These are phyloP conservation scores for Diaporthe helianthi DNA, from an alignment of 2,329 filamentous ascomycete species.

Conservation along the genomic window DNA sequence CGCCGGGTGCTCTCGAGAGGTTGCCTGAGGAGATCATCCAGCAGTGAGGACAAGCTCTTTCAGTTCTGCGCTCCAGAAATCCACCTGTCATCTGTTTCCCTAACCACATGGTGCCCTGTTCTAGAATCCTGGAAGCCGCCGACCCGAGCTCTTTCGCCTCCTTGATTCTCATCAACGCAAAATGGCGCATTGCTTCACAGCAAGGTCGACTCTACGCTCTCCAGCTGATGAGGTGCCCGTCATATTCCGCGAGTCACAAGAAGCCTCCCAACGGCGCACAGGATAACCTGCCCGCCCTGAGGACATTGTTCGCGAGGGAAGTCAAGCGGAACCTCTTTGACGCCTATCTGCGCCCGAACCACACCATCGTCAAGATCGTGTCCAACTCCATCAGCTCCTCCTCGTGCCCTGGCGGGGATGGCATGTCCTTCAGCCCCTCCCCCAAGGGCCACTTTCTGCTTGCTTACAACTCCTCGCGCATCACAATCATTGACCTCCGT, in stretches of 20 bases:
- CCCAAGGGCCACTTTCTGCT: slow-evolving; percentile 76
- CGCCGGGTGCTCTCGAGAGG: slow-evolving; percentile 55
- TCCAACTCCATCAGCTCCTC: slow-evolving; percentile 86
- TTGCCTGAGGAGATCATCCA: slow-evolving; percentile 75
- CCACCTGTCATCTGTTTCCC: background rate
- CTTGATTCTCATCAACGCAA: slow-evolving; percentile 68
- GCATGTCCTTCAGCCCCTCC: slow-evolving; percentile 84
- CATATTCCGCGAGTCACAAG: slow-evolving; percentile 60
- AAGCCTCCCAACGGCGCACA: slow-evolving; percentile 46
- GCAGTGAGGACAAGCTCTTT: slow-evolving; percentile 56
- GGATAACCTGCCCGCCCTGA: slow-evolving; percentile 65
- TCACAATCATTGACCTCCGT: slow-evolving; percentile 77
- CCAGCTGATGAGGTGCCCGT: slow-evolving; percentile 68
- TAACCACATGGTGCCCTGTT: slow-evolving; percentile 6
- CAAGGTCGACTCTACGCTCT: slow-evolving; percentile 67
- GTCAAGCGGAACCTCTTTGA: slow-evolving; percentile 81
- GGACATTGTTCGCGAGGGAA: slow-evolving; percentile 71
- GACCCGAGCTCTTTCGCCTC: slow-evolving; percentile 72
- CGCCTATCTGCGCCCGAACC: slow-evolving; percentile 72
- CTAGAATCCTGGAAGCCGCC: slow-evolving; percentile 66
- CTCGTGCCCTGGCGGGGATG: slow-evolving; percentile 82
- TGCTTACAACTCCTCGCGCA: slow-evolving; percentile 84
- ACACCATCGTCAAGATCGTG: slow-evolving; percentile 79
- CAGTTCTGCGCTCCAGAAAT: slow-evolving; percentile 12
- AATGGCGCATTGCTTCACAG: slow-evolving; percentile 70